Evolutionary conservation across 495 filamentous ascomycete species (phyloP).

Genomic region (Sabuloglossum arenarium): DNA sequence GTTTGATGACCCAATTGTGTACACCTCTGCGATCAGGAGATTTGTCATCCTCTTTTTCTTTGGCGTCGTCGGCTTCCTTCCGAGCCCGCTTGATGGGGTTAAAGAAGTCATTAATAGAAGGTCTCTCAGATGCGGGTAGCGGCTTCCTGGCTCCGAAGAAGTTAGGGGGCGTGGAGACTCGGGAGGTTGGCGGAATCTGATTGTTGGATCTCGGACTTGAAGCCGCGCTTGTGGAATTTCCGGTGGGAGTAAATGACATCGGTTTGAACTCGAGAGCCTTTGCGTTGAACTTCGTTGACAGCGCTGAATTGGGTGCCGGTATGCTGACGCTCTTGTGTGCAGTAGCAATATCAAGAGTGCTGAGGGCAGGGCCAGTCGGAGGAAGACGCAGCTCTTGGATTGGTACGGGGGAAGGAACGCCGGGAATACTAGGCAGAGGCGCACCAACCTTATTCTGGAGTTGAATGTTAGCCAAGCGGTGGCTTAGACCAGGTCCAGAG

Average conservation of each 20-base stretch:
- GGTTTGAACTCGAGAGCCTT: constrained; percentile 70
- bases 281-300: constrained; percentile 53
- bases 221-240: constrained; percentile 27
- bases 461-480: constrained; percentile 32
- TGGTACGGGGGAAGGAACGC: constrained; percentile 32
- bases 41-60: constrained; percentile 25
- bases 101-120: constrained; percentile 43
- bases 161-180: constrained; percentile 25
- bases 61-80: constrained; percentile 24
- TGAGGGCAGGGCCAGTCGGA: constrained; percentile 26
- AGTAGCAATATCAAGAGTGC: constrained; percentile 22
- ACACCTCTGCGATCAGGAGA: constrained; percentile 10
- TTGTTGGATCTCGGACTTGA: constrained; percentile 42
- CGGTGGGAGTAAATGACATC: constrained; percentile 53
- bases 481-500: constrained; percentile 25
- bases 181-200: constrained; percentile 27
- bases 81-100: constrained; percentile 57
- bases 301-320: constrained; percentile 28
- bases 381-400: constrained; percentile 29
- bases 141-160: constrained; percentile 45
- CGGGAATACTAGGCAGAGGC: constrained; percentile 18
- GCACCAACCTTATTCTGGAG: constrained; percentile 31
- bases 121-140: constrained; percentile 27
- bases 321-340: constrained; percentile 20
- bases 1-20: constrained; percentile 54